These are phyloP conservation scores for Salix arbutifolia DNA, from an alignment of 345 rosid species.

Conservation along the genomic window DNA sequence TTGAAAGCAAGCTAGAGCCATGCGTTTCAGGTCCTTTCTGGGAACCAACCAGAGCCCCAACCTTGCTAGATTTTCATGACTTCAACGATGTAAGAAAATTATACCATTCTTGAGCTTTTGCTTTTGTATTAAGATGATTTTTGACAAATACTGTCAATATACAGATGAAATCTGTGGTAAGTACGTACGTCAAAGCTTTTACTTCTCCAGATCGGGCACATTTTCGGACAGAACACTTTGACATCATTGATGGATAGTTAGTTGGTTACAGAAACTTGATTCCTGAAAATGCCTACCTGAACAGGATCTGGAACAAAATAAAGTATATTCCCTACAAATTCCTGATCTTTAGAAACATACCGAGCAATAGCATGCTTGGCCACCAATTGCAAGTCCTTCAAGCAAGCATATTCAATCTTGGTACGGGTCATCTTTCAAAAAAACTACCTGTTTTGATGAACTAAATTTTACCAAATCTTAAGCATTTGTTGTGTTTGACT, in stretches of 20 bases:
- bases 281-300: not conserved
- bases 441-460: slow-evolving; percentile 10
- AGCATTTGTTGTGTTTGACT: slow-evolving; percentile 47
- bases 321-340: slow-evolving; percentile 14
- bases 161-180: too few species aligned
- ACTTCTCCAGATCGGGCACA: slow-evolving; percentile 15
- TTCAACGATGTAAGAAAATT: too few species aligned
- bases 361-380: slow-evolving; percentile 12
- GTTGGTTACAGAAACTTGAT: not conserved
- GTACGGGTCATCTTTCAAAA: slow-evolving; percentile 2
- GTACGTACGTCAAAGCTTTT: too few species aligned
- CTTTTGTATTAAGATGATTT: too few species aligned
- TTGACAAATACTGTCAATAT: too few species aligned
- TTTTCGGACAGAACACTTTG: not conserved
- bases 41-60: not conserved
- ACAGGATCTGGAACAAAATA: slow-evolving; percentile 19
- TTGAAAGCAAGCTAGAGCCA: not conserved
- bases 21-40: not conserved
- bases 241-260: not conserved
- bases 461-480: slow-evolving; percentile 36
- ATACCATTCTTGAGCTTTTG: too few species aligned
- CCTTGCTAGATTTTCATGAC: not conserved
- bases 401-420: slow-evolving; percentile 9
- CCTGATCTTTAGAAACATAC: slow-evolving; percentile 11
- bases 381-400: not conserved